phyloP scores from a whole-genome alignment of 306 rosid genomes.

The Hippophae tibetana region DNA sequence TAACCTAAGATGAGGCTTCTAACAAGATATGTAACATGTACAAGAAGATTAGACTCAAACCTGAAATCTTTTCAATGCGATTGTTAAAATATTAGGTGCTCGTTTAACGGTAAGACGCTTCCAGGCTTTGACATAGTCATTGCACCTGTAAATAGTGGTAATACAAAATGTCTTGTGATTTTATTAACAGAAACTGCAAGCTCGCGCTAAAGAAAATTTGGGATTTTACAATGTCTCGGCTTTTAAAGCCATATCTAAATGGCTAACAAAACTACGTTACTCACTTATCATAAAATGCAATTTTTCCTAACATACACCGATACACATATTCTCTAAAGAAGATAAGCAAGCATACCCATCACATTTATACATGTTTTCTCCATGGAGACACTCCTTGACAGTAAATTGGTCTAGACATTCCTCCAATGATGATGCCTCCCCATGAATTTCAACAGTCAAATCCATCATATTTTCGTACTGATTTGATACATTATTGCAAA shows the following conservation, averaged over 20 bases:
- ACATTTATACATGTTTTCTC: slow-evolving; percentile 93
- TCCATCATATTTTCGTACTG: slow-evolving; percentile 97
- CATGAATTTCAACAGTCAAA: slow-evolving; percentile 94
- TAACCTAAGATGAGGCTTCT: neutral
- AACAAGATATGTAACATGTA: slow-evolving; percentile 9
- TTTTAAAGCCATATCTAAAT: too few relatives aligned
- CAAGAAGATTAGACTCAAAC: slow-evolving; percentile 32
- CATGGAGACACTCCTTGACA: slow-evolving; percentile 70
- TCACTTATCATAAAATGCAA: too few relatives aligned
- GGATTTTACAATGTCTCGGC: too few relatives aligned
- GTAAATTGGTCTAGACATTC: slow-evolving; percentile 96
- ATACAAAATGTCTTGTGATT: slow-evolving; percentile 14
- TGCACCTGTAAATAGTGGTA: slow-evolving; percentile 59
- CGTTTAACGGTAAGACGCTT: slow-evolving; percentile 70
- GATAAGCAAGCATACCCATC: slow-evolving; percentile 61
- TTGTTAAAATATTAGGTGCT: slow-evolving; percentile 87
- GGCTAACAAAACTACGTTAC: too few relatives aligned
- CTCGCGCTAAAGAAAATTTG: too few relatives aligned
- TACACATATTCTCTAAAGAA: neutral
- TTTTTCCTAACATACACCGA: neutral
- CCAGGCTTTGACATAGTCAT: slow-evolving; percentile 93
- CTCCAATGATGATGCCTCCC: slow-evolving; percentile 85
- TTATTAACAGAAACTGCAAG: neutral
- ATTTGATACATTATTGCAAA: slow-evolving; percentile 66
- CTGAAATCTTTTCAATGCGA: slow-evolving; percentile 98